Evolutionary conservation across 495 filamentous ascomycete species (phyloP).

Genomic region (Hyaloscypha variabilis): DNA sequence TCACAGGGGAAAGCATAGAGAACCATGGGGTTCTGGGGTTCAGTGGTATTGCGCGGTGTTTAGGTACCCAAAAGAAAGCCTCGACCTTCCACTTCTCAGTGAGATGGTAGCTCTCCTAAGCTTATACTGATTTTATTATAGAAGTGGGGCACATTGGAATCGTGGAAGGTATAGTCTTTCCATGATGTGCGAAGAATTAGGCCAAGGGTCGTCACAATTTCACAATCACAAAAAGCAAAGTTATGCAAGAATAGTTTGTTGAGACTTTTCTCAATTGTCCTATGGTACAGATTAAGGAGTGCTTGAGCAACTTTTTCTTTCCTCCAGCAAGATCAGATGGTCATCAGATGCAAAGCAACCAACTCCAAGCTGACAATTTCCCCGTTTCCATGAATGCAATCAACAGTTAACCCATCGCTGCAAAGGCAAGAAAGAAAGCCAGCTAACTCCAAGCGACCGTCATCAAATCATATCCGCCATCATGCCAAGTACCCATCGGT

Average conservation of each 20-base stretch:
- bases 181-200: neutral
- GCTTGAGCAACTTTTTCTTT: neutral
- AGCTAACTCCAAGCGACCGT: neutral
- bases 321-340: neutral
- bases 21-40: neutral
- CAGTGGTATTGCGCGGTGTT: neutral
- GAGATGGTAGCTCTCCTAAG: neutral
- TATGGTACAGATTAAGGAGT: neutral
- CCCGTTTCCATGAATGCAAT: neutral
- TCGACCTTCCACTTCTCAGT: neutral
- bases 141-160: neutral
- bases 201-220: neutral
- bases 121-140: neutral
- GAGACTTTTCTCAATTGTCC: neutral
- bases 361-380: neutral
- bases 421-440: neutral
- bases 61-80: neutral
- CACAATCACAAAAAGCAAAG: neutral
- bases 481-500: neutral
- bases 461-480: neutral
- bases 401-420: neutral
- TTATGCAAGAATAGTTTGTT: neutral
- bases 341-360: neutral
- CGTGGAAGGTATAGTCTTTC: neutral
- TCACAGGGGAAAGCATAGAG: neutral